Evolutionary conservation across 441 rosid species (phyloP), one percentile per base, ranked within the genome.

Genomic region (Erodium texanum): DNA sequence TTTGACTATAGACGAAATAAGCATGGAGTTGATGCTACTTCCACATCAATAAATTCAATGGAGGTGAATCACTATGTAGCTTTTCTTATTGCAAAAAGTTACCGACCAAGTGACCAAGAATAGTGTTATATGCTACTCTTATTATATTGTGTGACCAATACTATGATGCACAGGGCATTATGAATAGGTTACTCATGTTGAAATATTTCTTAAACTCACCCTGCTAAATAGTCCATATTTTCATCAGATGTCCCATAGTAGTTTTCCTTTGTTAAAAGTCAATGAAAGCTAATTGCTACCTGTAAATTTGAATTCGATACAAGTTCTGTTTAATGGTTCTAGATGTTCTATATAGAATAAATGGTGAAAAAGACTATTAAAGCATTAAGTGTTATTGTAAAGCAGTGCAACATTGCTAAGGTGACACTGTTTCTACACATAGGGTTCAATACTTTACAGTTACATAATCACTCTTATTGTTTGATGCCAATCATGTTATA

Each of bases 1-100:
- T 88, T 89, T 80, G 95, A 87, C 73, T 91, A 87, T 75, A 84
- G 86, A 78, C 72, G 27, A 66, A 85, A 83, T 79, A 84, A 80
- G 64, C 81, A 68, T 62, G 87, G 77, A 62, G 65, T 74, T 73
- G 89, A 83, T 72, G 72, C 77, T 38, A 74, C 82, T 73, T 78
- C 87, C 23, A 74, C 81, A 36, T 80, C 94, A 62, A 69, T 83
- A 79, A 81, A 76, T 73, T 83, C 96, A 70, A 78, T 77, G 88
- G 93, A 87, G 88, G 98, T 90, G 58, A 50, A 3, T 50, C 18
- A n/a, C 56, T 8, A 8, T 48, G 56, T 14, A 48, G 18, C 58
- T 16, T 15, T 50, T 50, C 58, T 15, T 50, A 15, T 50, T 50
- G 12, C 5, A 50, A 50, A 50, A 50, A 50, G 1, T 16, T 3